These are phyloP conservation scores for Acidiella bohemica DNA, from an alignment of 495 filamentous ascomycete species.

Conservation along the genomic window DNA sequence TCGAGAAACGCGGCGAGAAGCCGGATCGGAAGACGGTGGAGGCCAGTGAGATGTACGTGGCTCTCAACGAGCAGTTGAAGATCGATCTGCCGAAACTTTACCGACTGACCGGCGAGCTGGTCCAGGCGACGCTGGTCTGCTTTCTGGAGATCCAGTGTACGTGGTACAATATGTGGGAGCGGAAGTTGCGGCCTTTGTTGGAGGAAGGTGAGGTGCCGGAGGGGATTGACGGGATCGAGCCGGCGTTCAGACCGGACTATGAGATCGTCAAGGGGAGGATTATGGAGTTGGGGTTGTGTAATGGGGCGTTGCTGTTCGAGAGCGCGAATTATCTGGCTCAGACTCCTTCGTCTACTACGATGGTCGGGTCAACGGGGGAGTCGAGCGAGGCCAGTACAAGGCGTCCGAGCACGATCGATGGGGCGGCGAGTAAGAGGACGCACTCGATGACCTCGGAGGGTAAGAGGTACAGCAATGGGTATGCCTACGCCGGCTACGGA, in stretches of 20 bases:
- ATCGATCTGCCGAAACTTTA: slow-evolving; percentile 84
- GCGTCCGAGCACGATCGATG: slow-evolving; percentile 20
- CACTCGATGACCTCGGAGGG: slow-evolving; percentile 25
- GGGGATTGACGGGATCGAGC: slow-evolving; percentile 45
- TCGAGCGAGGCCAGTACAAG: slow-evolving; percentile 24
- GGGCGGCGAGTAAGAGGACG: slow-evolving; percentile 24
- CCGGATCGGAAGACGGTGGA: slow-evolving; percentile 70
- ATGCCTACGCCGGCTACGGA: background rate
- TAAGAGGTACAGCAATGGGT: slow-evolving; percentile 10
- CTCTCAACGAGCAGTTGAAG: slow-evolving; percentile 82
- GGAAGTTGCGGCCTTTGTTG: slow-evolving; percentile 63
- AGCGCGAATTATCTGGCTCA: slow-evolving; percentile 43
- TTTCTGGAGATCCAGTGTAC: slow-evolving; percentile 67
- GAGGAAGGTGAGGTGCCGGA: slow-evolving; percentile 51
- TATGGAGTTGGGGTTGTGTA: slow-evolving; percentile 42
- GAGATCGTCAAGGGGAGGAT: slow-evolving; percentile 43
- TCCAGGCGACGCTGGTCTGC: slow-evolving; percentile 63
- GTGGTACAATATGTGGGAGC: slow-evolving; percentile 69
- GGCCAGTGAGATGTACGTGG: slow-evolving; percentile 71
- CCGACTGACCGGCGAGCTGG: slow-evolving; percentile 58
- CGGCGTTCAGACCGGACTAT: slow-evolving; percentile 56
- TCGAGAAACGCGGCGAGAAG: slow-evolving; percentile 65
- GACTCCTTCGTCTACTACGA: slow-evolving; percentile 29
- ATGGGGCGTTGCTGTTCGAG: slow-evolving; percentile 43
- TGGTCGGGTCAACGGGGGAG: too few species aligned